phyloP scores from a whole-genome alignment of 108 stramenopile species.

The Chaetoceros muelleri region DNA sequence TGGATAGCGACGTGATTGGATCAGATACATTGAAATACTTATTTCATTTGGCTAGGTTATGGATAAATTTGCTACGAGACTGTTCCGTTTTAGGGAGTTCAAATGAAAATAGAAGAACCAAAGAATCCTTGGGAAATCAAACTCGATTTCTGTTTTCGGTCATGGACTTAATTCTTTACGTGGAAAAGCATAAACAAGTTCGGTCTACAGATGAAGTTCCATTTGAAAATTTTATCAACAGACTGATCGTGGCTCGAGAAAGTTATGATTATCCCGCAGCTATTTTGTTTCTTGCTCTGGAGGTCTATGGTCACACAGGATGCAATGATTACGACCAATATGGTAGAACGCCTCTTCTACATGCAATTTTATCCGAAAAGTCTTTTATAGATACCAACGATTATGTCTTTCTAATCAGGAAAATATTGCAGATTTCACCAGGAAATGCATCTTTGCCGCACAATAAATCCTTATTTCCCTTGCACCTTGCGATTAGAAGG shows the following conservation, averaged over 20 bases:
- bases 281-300: not conserved
- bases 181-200: not conserved
- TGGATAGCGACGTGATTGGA: not conserved
- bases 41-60: not conserved
- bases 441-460: not conserved
- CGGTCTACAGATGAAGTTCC: not conserved
- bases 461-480: not conserved
- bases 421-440: not conserved
- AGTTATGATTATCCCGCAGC: not conserved
- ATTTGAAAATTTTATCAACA: not conserved
- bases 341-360: not conserved
- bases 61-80: too few species aligned
- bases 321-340: not conserved
- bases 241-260: not conserved
- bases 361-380: not conserved
- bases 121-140: not conserved
- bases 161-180: not conserved
- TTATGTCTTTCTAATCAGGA: not conserved
- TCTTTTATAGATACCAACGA: not conserved
- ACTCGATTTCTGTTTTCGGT: not conserved
- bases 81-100: too few species aligned
- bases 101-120: too few species aligned
- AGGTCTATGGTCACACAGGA: not conserved
- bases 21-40: not conserved
- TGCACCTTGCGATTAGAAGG: not conserved